Evolutionary conservation across 1,284 basidiomycete species (phyloP).

Genomic region (Ceratobasidium sp.): DNA sequence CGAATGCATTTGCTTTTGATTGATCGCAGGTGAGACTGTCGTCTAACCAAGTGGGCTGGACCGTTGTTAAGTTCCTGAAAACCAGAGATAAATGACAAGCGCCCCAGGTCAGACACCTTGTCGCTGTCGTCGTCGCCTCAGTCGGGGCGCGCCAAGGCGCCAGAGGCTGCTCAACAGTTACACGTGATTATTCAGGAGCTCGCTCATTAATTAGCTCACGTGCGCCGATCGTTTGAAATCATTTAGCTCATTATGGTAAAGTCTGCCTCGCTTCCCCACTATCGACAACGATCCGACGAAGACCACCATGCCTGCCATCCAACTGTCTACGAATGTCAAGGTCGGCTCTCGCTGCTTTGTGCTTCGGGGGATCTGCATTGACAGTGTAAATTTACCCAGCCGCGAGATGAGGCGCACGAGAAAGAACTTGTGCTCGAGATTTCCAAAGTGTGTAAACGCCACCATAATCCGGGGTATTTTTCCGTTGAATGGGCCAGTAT

Average conservation of each 20-base stretch:
- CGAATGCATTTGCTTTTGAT: not conserved
- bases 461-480: slow-evolving; percentile 18
- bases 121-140: not conserved
- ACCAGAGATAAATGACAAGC: slow-evolving; percentile 4
- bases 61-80: not conserved
- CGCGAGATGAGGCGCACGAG: slow-evolving; percentile 59
- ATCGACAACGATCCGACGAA: slow-evolving; percentile 1
- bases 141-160: slow-evolving; percentile 20
- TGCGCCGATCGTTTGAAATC: not conserved
- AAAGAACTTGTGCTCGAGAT: slow-evolving; percentile 71
- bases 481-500: not conserved
- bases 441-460: slow-evolving; percentile 64
- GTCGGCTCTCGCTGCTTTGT: slow-evolving; percentile 53
- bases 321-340: slow-evolving; percentile 72
- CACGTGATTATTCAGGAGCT: slow-evolving; percentile 23
- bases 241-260: not conserved
- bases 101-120: not conserved
- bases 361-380: not conserved
- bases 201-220: not conserved
- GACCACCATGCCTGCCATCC: slow-evolving; percentile 66
- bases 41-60: slow-evolving; percentile 2
- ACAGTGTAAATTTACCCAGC: not conserved
- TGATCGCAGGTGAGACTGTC: not conserved
- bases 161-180: slow-evolving; percentile 3
- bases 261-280: no score